Conservation (phyloP, 139 green algal genomes). For the Monoraphidium neglectum region DNA sequence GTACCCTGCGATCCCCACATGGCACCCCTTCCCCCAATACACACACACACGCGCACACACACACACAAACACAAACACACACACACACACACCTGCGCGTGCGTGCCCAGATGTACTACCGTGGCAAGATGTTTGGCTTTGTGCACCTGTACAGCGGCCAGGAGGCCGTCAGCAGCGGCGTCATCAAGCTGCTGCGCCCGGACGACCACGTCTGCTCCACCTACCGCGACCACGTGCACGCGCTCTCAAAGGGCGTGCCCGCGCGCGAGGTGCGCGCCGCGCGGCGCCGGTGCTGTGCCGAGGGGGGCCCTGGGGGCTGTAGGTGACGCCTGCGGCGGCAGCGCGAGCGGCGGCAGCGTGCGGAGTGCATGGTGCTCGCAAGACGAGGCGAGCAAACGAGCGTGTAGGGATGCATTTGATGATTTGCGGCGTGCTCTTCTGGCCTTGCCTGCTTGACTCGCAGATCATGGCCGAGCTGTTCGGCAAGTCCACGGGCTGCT, state of each 20-base stretch:
- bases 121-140: constrained; percentile 96
- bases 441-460: neutral
- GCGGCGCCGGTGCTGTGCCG: neutral
- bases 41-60: neutral
- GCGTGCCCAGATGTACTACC: constrained; percentile 95
- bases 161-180: constrained; percentile 83
- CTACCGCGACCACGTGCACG: constrained; percentile 99
- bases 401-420: neutral
- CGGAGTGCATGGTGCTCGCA: neutral
- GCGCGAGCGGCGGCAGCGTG: too few species aligned
- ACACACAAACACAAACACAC: neutral
- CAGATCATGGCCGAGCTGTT: constrained; percentile 98
- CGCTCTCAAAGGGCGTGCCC: constrained; percentile 89
- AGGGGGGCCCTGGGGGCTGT: neutral
- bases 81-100: neutral
- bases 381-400: neutral
- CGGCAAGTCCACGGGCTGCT: constrained; percentile 97
- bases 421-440: neutral
- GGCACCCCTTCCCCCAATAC: neutral
- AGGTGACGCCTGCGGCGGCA: too few species aligned
- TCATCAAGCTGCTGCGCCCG: constrained; percentile 68
- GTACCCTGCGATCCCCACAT: neutral
- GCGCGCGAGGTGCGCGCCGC: constrained; percentile 57
- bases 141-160: constrained; percentile 98
- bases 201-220: constrained; percentile 96